Percentiles rank a stretch among this genome's conserved stretches.
These are phyloP conservation scores for Cytospora chrysosperma DNA, from an alignment of 2,329 filamentous ascomycete species.

Conservation along the genomic window DNA sequence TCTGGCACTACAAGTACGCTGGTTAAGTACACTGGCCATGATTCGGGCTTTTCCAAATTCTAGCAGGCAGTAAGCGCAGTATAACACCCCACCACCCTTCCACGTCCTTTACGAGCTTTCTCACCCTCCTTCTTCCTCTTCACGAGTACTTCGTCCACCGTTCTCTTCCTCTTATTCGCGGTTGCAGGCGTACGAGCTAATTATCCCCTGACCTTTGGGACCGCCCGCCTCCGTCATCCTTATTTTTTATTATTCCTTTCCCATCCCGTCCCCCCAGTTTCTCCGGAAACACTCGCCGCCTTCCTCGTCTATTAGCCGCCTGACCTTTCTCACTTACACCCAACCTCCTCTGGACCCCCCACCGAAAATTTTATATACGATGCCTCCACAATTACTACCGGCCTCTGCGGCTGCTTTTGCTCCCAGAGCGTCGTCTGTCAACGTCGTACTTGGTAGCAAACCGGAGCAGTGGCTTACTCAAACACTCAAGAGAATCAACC, in stretches of 20 bases:
- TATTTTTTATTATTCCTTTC: constrained; percentile 41
- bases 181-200: constrained; percentile 62
- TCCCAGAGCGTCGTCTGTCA: constrained; percentile 83
- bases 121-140: constrained; percentile 49
- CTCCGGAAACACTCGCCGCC: constrained; percentile 40
- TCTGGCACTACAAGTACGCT: constrained; percentile 20
- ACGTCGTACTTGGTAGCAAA: constrained; percentile 83
- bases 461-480: constrained; percentile 96
- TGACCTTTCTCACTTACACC: constrained; percentile 18
- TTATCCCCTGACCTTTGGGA: constrained; percentile 50
- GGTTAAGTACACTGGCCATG: constrained; percentile 12
- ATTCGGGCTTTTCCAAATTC: constrained; percentile 12
- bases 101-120: constrained; percentile 41
- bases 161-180: constrained; percentile 58
- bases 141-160: constrained; percentile 58
- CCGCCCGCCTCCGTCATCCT: constrained; percentile 50
- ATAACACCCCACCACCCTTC: constrained; percentile 53
- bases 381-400: constrained; percentile 91
- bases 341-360: constrained; percentile 14
- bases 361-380: constrained; percentile 38
- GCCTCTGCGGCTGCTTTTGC: constrained; percentile 96
- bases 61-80: constrained; percentile 30
- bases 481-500: constrained; percentile 94
- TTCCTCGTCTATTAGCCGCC: constrained; percentile 22
- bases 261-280: constrained; percentile 31